Evolutionary conservation across 148 eudicot species (phyloP), one percentile per base, ranked within the genome.

Genomic region (Silene conica): DNA sequence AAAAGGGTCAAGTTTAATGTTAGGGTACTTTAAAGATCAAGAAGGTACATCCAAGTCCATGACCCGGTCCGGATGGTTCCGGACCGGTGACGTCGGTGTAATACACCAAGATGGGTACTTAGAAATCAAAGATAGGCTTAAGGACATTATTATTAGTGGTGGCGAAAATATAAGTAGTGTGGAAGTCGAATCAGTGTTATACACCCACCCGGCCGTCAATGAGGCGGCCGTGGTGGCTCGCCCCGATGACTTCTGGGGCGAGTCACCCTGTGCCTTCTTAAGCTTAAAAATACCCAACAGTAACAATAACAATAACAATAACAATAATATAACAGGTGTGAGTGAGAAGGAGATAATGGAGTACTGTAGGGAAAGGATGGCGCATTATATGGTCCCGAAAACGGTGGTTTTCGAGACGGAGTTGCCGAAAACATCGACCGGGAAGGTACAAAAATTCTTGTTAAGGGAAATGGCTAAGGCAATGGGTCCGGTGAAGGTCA

Each of bases 11-110:
- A 72, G 79, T 14, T 0, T 90, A 0, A 88, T 90, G 96, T 55
- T 85, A 69, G 96, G 96, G 16, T 88, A 90, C 64, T 63, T 85
- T 1, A 88, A 90, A 64, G 87, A 90, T 18, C 84, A 79, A 0
- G 83, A 79, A 48, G 87, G 75, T 2, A 86, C 92, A 1, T 41
- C 78, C 1, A 80, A 80, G 6, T 68, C 75, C 7, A 76, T 90
- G 75, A 86, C 65, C 34, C 63, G 43, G 21, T 69, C 83, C 20
- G 89, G 91, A 12, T 90, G 96, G 96, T 84, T 90, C 48, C 80
- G 80, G 25, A 90, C 96, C 0, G 96, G 96, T 0, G 92, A 90
- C 19, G 87, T 88, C 0, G 96, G 87, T 0, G 96, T 90, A 22
- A 85, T 90, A 72, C 87, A 88, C 61, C 77, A 73, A 0, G 92